These are phyloP conservation scores for Clavulina sp. DNA, from an alignment of 768 basidiomycete genomes.

Conservation along the genomic window DNA sequence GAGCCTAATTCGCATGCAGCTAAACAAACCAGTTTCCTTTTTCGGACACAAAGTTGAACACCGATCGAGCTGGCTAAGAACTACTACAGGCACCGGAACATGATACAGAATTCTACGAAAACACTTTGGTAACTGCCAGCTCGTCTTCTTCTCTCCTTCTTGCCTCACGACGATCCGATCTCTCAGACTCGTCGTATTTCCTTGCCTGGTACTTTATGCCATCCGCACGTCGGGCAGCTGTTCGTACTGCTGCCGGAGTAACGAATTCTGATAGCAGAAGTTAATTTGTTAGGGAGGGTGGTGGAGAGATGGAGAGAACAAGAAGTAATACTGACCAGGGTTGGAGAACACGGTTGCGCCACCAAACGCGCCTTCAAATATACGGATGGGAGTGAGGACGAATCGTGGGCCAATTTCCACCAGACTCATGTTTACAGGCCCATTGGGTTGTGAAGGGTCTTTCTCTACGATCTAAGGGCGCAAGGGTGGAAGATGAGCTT, in stretches of 20 bases:
- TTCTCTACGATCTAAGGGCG: constrained; percentile 69
- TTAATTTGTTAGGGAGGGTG: constrained; percentile 1
- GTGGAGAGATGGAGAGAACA: not conserved
- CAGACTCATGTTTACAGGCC: constrained; percentile 69
- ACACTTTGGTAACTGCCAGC: constrained; percentile 75
- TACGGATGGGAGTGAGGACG: constrained; percentile 90
- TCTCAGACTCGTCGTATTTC: constrained; percentile 61
- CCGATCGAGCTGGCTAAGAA: too few relatives aligned
- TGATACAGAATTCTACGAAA: too few relatives aligned
- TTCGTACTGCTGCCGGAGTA: constrained; percentile 67
- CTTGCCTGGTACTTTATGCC: constrained; percentile 69
- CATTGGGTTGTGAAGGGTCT: constrained; percentile 75
- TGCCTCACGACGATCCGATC: constrained; percentile 40
- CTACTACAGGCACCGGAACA: too few relatives aligned
- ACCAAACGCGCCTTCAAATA: constrained; percentile 94
- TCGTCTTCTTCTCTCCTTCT: constrained; percentile 55
- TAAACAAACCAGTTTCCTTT: too few relatives aligned
- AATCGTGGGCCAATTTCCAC: constrained; percentile 96
- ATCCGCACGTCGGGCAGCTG: constrained; percentile 46
- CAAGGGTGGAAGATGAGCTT: not conserved
- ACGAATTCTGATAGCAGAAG: constrained; percentile 54
- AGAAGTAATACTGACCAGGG: constrained; percentile 39
- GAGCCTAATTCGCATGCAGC: too few relatives aligned
- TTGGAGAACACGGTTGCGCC: constrained; percentile 94
- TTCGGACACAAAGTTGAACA: too few relatives aligned